These are phyloP conservation scores for Euphorbia tirucalli DNA, from an alignment of 345 rosid genomes.

Conservation along the genomic window DNA sequence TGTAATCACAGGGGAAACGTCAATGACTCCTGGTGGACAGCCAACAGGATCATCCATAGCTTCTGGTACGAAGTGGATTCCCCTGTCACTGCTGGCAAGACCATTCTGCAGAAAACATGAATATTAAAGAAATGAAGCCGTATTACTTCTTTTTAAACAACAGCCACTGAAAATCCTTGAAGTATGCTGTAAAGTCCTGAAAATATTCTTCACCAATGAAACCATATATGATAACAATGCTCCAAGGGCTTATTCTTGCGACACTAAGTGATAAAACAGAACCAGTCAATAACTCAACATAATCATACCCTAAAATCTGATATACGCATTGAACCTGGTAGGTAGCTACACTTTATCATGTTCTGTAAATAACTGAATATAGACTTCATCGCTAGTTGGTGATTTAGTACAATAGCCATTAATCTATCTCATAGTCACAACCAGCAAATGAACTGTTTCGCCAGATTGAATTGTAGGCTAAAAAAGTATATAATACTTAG, in stretches of 20 bases:
- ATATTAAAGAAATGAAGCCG: constrained; percentile 11
- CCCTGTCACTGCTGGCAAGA: constrained; percentile 21
- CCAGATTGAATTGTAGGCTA: background rate
- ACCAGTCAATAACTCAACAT: background rate
- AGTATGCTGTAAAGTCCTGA: too few relatives aligned
- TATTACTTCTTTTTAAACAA: background rate
- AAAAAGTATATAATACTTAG: background rate
- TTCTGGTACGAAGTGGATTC: constrained; percentile 22
- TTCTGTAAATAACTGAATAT: background rate
- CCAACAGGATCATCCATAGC: constrained; percentile 34
- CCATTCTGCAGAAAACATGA: constrained; percentile 35
- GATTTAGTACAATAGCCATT: background rate
- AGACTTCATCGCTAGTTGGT: background rate
- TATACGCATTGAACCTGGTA: background rate
- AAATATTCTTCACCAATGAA: too few relatives aligned
- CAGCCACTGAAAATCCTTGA: too few relatives aligned
- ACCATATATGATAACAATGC: background rate
- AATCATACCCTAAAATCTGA: background rate
- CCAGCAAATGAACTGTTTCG: background rate
- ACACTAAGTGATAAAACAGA: background rate
- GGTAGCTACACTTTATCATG: background rate
- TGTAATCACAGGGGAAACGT: constrained; percentile 59
- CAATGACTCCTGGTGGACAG: constrained; percentile 40
- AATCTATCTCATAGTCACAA: background rate
- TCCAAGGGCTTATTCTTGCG: background rate